Percentiles rank a stretch among this genome's conserved stretches.
phyloP scores from a whole-genome alignment of 176 grass and related monocot genomes.

The Musa schizocarpa region DNA sequence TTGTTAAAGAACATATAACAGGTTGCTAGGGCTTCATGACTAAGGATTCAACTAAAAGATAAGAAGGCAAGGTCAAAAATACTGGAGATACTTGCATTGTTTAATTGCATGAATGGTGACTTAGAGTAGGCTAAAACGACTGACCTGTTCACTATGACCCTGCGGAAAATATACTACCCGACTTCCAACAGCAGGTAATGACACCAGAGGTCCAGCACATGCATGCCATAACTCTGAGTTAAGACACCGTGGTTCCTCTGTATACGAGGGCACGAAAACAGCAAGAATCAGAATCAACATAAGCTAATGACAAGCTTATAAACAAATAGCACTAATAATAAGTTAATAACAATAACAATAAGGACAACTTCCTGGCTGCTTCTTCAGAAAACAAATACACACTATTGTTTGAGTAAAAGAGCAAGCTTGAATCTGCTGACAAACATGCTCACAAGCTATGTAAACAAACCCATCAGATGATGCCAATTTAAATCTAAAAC shows the following conservation, averaged over 20 bases:
- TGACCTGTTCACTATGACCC: constrained; percentile 93
- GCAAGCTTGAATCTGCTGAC: not conserved
- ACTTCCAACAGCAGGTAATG: constrained; percentile 76
- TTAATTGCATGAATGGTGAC: not conserved
- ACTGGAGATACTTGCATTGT: not conserved
- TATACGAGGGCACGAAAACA: constrained; percentile 12
- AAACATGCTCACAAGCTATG: not conserved
- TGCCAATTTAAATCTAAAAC: not conserved
- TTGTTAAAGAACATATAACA: not conserved
- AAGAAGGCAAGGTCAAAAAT: not conserved
- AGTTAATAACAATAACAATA: too few species aligned
- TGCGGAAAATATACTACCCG: constrained; percentile 96
- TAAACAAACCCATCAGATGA: not conserved
- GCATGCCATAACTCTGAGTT: constrained; percentile 99
- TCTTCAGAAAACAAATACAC: not conserved
- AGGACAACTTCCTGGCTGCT: not conserved
- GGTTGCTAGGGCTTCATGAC: not conserved
- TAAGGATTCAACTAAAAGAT: not conserved
- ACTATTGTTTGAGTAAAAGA: not conserved
- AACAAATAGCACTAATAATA: too few species aligned
- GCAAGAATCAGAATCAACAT: not conserved
- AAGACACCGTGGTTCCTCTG: constrained; percentile 75
- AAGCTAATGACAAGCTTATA: not conserved
- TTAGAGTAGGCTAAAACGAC: not conserved
- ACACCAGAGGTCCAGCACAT: constrained; percentile 92